These are phyloP conservation scores for Chytriomyces sp. DNA, from an alignment of 192 early-diverging fungal species.

Conservation along the genomic window DNA sequence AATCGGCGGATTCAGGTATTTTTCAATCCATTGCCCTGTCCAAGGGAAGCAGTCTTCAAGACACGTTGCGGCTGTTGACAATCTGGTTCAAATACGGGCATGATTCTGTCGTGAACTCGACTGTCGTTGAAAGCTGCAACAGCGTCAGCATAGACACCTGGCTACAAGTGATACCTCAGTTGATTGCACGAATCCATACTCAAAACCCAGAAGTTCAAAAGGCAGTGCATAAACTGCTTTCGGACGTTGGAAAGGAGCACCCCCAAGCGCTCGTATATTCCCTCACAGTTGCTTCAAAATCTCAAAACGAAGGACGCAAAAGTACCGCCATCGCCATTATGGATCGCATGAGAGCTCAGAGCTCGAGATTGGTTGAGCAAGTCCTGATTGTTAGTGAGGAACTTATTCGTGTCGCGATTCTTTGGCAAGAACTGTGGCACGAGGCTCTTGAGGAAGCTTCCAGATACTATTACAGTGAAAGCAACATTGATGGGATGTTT, in stretches of 20 bases:
- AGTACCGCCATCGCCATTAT: constrained; percentile 75
- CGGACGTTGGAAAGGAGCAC: constrained; percentile 82
- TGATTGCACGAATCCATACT: constrained; percentile 84
- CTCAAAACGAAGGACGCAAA: constrained; percentile 68
- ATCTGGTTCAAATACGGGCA: constrained; percentile 89
- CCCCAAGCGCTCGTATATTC: constrained; percentile 91
- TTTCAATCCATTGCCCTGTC: constrained; percentile 85
- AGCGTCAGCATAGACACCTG: constrained; percentile 80
- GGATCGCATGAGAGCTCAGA: constrained; percentile 77
- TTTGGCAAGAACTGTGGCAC: constrained; percentile 90
- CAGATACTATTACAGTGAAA: constrained; percentile 63
- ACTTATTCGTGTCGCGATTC: constrained; percentile 84
- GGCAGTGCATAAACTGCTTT: constrained; percentile 77
- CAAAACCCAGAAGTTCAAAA: constrained; percentile 66
- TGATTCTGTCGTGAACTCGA: constrained; percentile 68
- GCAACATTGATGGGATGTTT: constrained; percentile 75
- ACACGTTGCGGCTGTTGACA: constrained; percentile 81
- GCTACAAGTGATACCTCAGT: constrained; percentile 92
- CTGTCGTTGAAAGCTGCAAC: constrained; percentile 71
- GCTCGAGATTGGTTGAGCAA: constrained; percentile 76
- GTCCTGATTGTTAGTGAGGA: constrained; percentile 77
- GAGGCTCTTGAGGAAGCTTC: constrained; percentile 81
- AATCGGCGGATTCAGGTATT: constrained; percentile 57
- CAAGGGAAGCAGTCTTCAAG: constrained; percentile 76
- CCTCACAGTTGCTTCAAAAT: constrained; percentile 85